Percentiles rank a stretch among this genome's conserved stretches.
These are phyloP conservation scores for Nicotiana knightiana DNA, from an alignment of 257 asterid species.

Conservation along the genomic window DNA sequence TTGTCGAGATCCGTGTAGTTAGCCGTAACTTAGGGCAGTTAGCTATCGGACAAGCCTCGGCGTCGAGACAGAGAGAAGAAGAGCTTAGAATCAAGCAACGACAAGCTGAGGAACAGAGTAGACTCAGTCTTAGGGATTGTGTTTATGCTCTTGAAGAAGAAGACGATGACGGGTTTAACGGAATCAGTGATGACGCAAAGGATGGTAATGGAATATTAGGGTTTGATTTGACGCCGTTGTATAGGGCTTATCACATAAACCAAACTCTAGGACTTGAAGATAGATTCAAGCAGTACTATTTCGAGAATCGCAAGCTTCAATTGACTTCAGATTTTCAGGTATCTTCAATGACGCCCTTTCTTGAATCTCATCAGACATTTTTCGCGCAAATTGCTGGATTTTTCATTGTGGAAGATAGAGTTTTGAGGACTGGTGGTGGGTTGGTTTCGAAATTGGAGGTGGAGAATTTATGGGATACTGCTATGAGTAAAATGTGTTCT, in stretches of 20 bases:
- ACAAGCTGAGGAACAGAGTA: conserved; percentile 96
- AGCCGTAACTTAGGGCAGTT: conserved; percentile 87
- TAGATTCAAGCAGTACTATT: conserved; percentile 76
- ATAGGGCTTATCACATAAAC: conserved; percentile 78
- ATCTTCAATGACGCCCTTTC: conserved; percentile 93
- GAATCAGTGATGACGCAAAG: conserved; percentile 31
- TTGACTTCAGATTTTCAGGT: conserved; percentile 96
- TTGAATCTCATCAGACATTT: conserved; percentile 90
- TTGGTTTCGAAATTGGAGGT: conserved; percentile 80
- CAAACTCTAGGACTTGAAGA: conserved; percentile 85
- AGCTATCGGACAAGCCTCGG: conserved; percentile 98
- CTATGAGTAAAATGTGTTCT: conserved; percentile 91
- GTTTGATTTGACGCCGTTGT: conserved; percentile 83
- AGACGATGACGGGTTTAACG: conserved; percentile 63
- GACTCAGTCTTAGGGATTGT: conserved; percentile 77
- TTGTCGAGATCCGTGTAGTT: conserved; percentile 80
- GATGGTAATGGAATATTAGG: conserved; percentile 46
- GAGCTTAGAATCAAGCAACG: conserved; percentile 86
- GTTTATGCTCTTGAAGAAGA: conserved; percentile 87
- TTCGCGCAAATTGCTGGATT: conserved; percentile 99
- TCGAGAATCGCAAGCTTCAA: conserved; percentile 90
- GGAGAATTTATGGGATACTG: conserved; percentile 97
- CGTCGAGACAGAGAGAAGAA: conserved; percentile 90
- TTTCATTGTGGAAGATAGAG: conserved; percentile 90
- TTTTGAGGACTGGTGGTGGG: conserved; percentile 87